Evolutionary conservation across 2,329 filamentous ascomycete species (phyloP).

Genomic region (Trichothecium roseum): DNA sequence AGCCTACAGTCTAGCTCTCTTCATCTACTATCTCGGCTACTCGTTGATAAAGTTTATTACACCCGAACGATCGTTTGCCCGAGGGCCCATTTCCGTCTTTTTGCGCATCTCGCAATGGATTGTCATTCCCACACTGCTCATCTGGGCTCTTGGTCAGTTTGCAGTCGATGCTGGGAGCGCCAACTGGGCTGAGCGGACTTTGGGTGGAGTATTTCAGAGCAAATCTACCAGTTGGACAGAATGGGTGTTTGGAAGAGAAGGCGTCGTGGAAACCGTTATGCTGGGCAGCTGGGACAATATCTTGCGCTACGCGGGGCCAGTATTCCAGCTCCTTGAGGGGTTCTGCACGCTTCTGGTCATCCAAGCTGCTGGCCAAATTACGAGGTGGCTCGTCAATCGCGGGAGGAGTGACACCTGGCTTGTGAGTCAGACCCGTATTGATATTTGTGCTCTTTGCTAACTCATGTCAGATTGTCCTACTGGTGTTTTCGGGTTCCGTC

Average conservation of each 20-base stretch:
- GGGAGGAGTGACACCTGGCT: constrained; percentile 95
- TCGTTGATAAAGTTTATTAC: constrained; percentile 72
- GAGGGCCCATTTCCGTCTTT: constrained; percentile 58
- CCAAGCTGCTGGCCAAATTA: constrained; percentile 88
- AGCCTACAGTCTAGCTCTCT: constrained; percentile 83
- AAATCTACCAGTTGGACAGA: constrained; percentile 60
- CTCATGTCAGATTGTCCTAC: constrained; percentile 62
- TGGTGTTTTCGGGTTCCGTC: constrained; percentile 80
- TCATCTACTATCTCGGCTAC: constrained; percentile 83
- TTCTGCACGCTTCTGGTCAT: constrained; percentile 96
- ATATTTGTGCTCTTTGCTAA: constrained; percentile 18
- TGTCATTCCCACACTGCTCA: constrained; percentile 73
- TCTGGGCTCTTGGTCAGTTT: constrained; percentile 93
- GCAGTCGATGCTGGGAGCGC: constrained; percentile 73
- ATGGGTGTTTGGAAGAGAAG: constrained; percentile 82
- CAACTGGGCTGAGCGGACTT: constrained; percentile 75
- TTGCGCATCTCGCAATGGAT: constrained; percentile 77
- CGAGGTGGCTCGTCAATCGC: constrained; percentile 86
- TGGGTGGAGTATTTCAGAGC: constrained; percentile 53
- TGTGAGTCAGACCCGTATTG: constrained; percentile 41
- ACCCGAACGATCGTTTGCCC: constrained; percentile 65
- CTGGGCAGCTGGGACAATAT: constrained; percentile 84
- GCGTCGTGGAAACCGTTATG: constrained; percentile 67
- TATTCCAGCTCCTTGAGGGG: constrained; percentile 90
- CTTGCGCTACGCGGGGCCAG: constrained; percentile 79